phyloP scores from a whole-genome alignment of 148 eudicot genomes.

The Heliamphora exappendiculata region DNA sequence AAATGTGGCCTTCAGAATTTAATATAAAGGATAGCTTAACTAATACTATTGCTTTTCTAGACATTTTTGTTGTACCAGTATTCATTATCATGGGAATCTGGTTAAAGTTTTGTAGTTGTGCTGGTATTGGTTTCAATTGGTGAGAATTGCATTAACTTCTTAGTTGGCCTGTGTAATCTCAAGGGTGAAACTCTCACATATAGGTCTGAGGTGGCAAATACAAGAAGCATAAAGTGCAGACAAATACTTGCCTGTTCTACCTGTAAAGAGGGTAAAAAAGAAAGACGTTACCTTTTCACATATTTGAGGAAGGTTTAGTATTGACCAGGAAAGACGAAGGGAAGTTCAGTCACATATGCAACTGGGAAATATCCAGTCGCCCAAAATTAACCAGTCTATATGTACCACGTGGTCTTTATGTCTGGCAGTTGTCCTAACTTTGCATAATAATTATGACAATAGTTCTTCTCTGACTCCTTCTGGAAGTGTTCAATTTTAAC shows the following conservation, averaged over 20 bases:
- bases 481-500: neutral
- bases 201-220: neutral
- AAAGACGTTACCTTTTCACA: neutral
- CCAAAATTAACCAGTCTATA: neutral
- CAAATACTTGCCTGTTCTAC: neutral
- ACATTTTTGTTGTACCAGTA: neutral
- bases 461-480: neutral
- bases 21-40: neutral
- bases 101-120: neutral
- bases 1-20: neutral
- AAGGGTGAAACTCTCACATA: neutral
- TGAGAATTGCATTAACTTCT: neutral
- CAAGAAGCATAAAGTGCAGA: neutral
- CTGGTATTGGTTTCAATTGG: neutral
- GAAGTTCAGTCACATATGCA: neutral
- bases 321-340: neutral
- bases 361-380: neutral
- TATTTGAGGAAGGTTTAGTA: neutral
- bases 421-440: neutral
- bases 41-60: neutral
- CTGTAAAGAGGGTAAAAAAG: neutral
- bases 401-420: neutral
- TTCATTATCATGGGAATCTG: neutral
- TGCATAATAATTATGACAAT: neutral
- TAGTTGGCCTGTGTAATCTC: neutral